Percentiles rank a stretch among this genome's conserved stretches.
These are phyloP conservation scores for Asterophora parasitica DNA, from an alignment of 768 basidiomycete species.

Conservation along the genomic window DNA sequence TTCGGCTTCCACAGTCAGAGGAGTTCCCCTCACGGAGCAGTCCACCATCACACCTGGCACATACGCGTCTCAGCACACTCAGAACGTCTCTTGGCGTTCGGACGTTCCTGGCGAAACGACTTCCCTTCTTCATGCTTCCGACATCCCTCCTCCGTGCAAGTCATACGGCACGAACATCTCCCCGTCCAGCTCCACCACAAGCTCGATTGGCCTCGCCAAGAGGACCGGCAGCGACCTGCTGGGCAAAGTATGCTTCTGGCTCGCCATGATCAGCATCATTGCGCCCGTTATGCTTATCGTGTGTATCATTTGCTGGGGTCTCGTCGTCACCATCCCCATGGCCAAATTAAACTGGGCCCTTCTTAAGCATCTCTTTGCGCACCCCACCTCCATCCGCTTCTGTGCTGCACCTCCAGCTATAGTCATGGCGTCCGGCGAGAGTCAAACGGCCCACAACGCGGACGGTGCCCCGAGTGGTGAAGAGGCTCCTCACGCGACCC, in stretches of 20 bases:
- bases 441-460: constrained; percentile 22
- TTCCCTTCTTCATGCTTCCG: constrained; percentile 34
- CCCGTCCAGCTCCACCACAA: constrained; percentile 29
- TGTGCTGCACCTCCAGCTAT: constrained; percentile 80
- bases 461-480: constrained; percentile 21
- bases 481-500: constrained; percentile 27
- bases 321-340: constrained; percentile 96
- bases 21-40: constrained; percentile 36
- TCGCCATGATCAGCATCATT: constrained; percentile 68
- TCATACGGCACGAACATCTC: constrained; percentile 62
- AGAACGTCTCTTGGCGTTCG: constrained; percentile 40
- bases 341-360: constrained; percentile 96
- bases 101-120: constrained; percentile 42
- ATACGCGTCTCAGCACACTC: constrained; percentile 26
- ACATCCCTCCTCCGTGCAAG: constrained; percentile 42
- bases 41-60: constrained; percentile 41
- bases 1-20: constrained; percentile 17
- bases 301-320: constrained; percentile 90
- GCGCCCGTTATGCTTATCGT: constrained; percentile 86
- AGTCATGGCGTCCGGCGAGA: constrained; percentile 38
- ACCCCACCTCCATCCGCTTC: constrained; percentile 86
- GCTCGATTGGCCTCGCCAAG: constrained; percentile 28
- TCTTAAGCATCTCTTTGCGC: constrained; percentile 71
- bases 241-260: constrained; percentile 80
- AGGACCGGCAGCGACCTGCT: constrained; percentile 44